A percentile compares a stretch with the other conserved stretches of the same genome.
Evolutionary conservation across 192 early-diverging fungal genomes (phyloP).

Genomic region (Neocallimastix lanati): DNA sequence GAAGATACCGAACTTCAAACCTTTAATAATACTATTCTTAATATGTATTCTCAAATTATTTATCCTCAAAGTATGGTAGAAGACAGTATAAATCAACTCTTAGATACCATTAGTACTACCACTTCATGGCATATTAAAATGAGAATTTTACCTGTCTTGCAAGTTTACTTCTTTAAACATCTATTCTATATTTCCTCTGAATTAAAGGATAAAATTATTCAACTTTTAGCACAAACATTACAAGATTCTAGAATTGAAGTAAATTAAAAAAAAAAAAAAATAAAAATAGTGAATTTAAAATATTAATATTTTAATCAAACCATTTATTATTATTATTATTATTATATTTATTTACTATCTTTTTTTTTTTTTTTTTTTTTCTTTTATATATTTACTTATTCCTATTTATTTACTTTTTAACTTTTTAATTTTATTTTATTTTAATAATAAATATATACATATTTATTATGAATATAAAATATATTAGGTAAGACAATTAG

Average conservation of each 20-base stretch:
- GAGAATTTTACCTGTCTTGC: constrained; percentile 63
- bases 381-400: no score
- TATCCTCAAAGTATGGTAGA: background rate
- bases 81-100: background rate
- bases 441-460: no score
- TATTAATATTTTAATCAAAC: no score
- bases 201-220: background rate
- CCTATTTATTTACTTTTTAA: no score
- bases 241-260: background rate
- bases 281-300: no score
- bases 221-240: background rate
- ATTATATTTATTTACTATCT: background rate
- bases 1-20: background rate
- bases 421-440: no score
- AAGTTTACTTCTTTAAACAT: constrained; percentile 74
- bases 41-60: background rate
- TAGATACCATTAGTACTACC: background rate
- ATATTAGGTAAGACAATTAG: constrained; percentile 54
- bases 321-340: no score
- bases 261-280: no score
- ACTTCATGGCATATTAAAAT: constrained; percentile 59
- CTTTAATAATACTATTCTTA: background rate
- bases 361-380: no score
- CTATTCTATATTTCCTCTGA: constrained; percentile 20
- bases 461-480: no score